phyloP scores from a whole-genome alignment of 768 basidiomycete genomes.

The Exsudoporus frostii region DNA sequence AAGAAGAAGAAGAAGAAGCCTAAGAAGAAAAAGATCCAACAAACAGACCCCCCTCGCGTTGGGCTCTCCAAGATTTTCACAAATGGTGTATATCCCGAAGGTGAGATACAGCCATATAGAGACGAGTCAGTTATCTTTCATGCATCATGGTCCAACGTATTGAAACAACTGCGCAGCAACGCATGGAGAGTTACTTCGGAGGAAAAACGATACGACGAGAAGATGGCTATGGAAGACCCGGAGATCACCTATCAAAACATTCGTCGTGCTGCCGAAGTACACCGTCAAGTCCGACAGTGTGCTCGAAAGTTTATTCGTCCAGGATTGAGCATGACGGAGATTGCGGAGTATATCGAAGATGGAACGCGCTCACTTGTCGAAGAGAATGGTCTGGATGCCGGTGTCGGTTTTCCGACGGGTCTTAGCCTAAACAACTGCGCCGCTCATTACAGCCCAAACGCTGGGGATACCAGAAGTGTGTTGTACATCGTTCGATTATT shows the following conservation, averaged over 20 bases:
- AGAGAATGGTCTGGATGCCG: slow-evolving; percentile 79
- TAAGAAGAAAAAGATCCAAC: slow-evolving; percentile 78
- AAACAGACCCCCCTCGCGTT: slow-evolving; percentile 89
- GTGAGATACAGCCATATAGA: slow-evolving; percentile 87
- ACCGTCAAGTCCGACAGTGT: slow-evolving; percentile 83
- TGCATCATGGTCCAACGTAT: not conserved
- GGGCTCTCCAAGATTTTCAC: slow-evolving; percentile 88
- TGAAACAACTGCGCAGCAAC: slow-evolving; percentile 53
- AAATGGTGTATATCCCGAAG: slow-evolving; percentile 84
- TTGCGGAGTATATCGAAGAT: slow-evolving; percentile 90
- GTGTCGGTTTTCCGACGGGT: slow-evolving; percentile 96
- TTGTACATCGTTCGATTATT: slow-evolving; percentile 8
- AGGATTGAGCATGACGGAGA: slow-evolving; percentile 92
- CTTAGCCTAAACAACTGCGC: slow-evolving; percentile 92
- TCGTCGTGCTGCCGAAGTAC: slow-evolving; percentile 92
- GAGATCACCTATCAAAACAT: slow-evolving; percentile 86
- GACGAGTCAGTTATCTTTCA: slow-evolving; percentile 65
- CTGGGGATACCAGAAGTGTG: slow-evolving; percentile 81
- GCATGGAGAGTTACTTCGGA: slow-evolving; percentile 85
- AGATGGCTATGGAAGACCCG: slow-evolving; percentile 72
- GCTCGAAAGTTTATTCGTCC: slow-evolving; percentile 83
- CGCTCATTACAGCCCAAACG: slow-evolving; percentile 95
- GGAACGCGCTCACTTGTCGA: slow-evolving; percentile 90
- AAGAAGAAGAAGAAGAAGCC: slow-evolving; percentile 96
- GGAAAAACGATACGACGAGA: slow-evolving; percentile 84